These are phyloP conservation scores for Exophiala phaeomuriformis DNA, from an alignment of 2,329 filamentous ascomycete species.

Conservation along the genomic window DNA sequence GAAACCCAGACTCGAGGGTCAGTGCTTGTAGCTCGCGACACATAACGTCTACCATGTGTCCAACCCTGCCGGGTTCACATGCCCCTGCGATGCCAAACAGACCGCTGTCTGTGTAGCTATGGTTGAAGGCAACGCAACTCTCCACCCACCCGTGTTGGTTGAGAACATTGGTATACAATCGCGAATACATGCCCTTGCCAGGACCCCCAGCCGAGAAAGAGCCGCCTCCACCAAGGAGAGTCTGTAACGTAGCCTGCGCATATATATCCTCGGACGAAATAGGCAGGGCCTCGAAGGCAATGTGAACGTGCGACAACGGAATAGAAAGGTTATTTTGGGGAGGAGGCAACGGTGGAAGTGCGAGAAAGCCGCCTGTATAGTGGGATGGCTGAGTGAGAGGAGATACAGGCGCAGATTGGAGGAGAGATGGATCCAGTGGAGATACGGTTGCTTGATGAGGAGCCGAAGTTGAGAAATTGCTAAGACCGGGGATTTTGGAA, in stretches of 20 bases:
- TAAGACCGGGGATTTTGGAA: conserved; percentile 82
- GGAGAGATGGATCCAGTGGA: conserved; percentile 44
- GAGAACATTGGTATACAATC: conserved; percentile 92
- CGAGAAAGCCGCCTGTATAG: conserved; percentile 91
- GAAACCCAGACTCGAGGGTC: conserved; percentile 66
- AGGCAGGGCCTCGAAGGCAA: conserved; percentile 90
- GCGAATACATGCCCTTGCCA: conserved; percentile 98
- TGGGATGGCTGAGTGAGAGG: conserved; percentile 61
- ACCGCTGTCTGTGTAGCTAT: conserved; percentile 91
- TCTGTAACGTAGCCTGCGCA: conserved; percentile 89
- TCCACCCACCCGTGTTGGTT: conserved; percentile 98
- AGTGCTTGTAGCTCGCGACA: conserved; percentile 79
- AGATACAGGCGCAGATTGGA: conserved; percentile 40
- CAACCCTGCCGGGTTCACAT: conserved; percentile 70
- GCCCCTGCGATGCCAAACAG: conserved; percentile 89
- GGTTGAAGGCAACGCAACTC: conserved; percentile 91
- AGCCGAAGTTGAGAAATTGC: conserved; percentile 73
- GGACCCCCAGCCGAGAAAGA: conserved; percentile 95
- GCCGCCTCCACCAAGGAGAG: conserved; percentile 87
- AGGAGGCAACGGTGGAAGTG: conserved; percentile 71
- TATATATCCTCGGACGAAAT: conserved; percentile 91
- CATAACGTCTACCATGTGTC: conserved; percentile 88
- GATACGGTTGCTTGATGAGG: conserved; percentile 54
- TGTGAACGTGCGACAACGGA: conserved; percentile 82
- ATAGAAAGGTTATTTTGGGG: conserved; percentile 70